Conservation (phyloP, 2,329 filamentous ascomycete genomes). For the Pseudogymnoascus sp. region DNA sequence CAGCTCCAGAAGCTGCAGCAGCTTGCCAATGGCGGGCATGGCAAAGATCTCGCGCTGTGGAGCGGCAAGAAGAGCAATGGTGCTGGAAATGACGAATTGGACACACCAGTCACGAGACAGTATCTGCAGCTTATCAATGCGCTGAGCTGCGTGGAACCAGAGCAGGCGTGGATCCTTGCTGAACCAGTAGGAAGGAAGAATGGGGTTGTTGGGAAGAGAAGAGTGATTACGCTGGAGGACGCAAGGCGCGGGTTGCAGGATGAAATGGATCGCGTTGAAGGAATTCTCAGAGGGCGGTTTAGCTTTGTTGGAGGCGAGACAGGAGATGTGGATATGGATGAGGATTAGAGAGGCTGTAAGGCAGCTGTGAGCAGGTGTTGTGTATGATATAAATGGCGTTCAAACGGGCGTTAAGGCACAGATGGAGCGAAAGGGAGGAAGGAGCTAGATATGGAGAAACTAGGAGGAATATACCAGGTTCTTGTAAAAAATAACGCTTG, state of each 20-base stretch:
- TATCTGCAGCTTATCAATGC: conserved; percentile 92
- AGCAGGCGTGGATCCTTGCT: conserved; percentile 74
- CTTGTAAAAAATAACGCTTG: not conserved
- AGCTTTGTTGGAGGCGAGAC: conserved; percentile 51
- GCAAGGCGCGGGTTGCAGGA: conserved; percentile 82
- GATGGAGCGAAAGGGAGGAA: conserved; percentile 1
- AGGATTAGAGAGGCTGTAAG: not conserved
- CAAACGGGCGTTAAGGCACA: conserved; percentile 1
- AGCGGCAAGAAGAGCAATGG: conserved; percentile 14
- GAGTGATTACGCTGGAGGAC: conserved; percentile 77
- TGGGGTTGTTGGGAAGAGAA: conserved; percentile 48
- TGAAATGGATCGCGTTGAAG: conserved; percentile 80
- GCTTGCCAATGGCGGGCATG: conserved; percentile 41
- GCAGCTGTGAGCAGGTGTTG: not conserved
- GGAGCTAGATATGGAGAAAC: not conserved
- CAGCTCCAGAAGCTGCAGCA: conserved; percentile 54
- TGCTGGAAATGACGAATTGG: conserved; percentile 47
- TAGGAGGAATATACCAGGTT: conserved; percentile 10
- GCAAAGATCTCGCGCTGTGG: conserved; percentile 40
- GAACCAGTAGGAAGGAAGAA: conserved; percentile 35
- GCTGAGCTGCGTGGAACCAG: conserved; percentile 72
- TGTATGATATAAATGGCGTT: conserved; percentile 4
- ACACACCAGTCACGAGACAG: conserved; percentile 61
- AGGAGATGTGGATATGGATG: conserved; percentile 29
- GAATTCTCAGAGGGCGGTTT: conserved; percentile 85